These are phyloP conservation scores for Tulasnella sp. DNA, from an alignment of 768 basidiomycete genomes.

Conservation along the genomic window DNA sequence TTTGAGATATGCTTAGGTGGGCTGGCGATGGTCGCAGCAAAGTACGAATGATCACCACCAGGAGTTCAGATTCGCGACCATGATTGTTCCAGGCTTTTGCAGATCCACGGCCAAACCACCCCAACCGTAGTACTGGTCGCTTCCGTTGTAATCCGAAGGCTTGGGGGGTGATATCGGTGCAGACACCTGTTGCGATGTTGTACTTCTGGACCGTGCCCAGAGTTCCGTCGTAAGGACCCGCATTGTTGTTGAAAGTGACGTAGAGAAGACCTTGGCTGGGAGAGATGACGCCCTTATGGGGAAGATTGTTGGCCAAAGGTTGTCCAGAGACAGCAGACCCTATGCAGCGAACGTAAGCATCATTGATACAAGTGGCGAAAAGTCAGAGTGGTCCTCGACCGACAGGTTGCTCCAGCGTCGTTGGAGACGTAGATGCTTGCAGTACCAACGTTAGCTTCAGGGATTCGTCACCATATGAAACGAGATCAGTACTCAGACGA, in stretches of 20 bases:
- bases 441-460: conserved; percentile 48
- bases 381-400: conserved; percentile 30
- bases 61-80: conserved; percentile 63
- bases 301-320: conserved; percentile 51
- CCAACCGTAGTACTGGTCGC: conserved; percentile 58
- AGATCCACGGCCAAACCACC: conserved; percentile 49
- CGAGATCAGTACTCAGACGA: background rate
- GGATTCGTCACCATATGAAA: background rate
- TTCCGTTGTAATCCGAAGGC: conserved; percentile 40
- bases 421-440: conserved; percentile 55
- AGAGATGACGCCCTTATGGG: conserved; percentile 67
- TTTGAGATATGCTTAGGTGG: no score
- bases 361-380: no score
- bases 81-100: conserved; percentile 59
- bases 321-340: conserved; percentile 59
- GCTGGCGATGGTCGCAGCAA: no score
- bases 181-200: conserved; percentile 50
- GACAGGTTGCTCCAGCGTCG: conserved; percentile 59
- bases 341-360: conserved; percentile 32
- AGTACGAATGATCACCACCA: conserved; percentile 40
- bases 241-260: conserved; percentile 57
- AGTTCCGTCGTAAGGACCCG: conserved; percentile 54
- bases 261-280: conserved; percentile 56
- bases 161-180: conserved; percentile 64
- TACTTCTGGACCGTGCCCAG: conserved; percentile 44